Evolutionary conservation across 106 monocot species (phyloP), one percentile per base, ranked within the genome.

Genomic region (Allium sativum): DNA sequence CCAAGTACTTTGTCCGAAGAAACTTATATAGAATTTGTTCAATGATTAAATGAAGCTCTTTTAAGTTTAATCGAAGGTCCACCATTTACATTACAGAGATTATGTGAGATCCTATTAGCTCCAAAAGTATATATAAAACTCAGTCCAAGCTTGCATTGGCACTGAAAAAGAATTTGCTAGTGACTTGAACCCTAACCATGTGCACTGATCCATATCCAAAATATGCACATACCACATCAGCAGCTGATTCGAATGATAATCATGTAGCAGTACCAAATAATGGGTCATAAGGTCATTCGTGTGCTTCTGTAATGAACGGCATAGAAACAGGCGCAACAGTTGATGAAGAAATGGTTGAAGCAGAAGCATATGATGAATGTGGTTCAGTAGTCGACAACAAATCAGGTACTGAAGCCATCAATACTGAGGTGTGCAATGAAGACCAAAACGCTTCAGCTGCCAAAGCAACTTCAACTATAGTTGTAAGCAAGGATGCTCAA

Each of bases 71-170:
- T 62, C 21, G 95, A 96, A 52, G 95, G 95, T 43, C 95, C 95
- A 75, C 95, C 95, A 66, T 96, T 96, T 68, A 96, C 95, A 42
- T 63, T 96, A 70, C 95, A 96, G 66, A 87, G 95, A 62, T 68
- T 96, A 7, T 96, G 95, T 74, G 95, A 96, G 95, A 90, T 96
- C 58, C 84, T 96, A 59, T 59, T 96, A 66, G 43, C 70, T 65
- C 90, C 90, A 53, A 90, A 72, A 65, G 73, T 68, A 79, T 84
- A 44, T 96, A 96, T 68, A 70, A 70, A 56, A 84, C 68, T 55
- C 75, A 90, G 14, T 80, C 87, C 12, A 96, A 87, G 66, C 87
- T 96, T 82, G 87, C 87, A 40, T 72, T 96, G 53, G 95, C 95
- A 22, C 59, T 91, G 45, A 86, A 91, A 56, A 91, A 91, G 94